These are phyloP conservation scores for Petrea volubilis DNA, from an alignment of 257 asterid genomes.

Conservation along the genomic window DNA sequence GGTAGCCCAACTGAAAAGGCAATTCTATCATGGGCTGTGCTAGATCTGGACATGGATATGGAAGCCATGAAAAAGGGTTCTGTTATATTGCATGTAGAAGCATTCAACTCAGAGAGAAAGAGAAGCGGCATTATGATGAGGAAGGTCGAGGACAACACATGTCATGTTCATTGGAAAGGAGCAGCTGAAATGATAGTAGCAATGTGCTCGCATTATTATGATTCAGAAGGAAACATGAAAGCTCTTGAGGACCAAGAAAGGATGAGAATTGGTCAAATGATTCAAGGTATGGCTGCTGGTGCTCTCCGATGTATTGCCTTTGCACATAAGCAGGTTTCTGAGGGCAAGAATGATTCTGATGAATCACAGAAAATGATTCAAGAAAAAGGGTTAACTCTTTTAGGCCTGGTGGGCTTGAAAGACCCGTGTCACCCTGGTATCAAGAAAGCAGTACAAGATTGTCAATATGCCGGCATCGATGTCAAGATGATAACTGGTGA, in stretches of 20 bases:
- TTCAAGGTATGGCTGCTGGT: slow-evolving; percentile 47
- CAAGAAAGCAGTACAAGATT: slow-evolving; percentile 48
- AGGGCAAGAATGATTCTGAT: not conserved
- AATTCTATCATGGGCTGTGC: slow-evolving; percentile 29
- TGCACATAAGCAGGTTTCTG: slow-evolving; percentile 37
- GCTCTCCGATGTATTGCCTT: slow-evolving; percentile 52
- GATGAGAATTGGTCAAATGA: slow-evolving; percentile 22
- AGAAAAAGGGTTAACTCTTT: slow-evolving; percentile 25
- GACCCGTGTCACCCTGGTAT: slow-evolving; percentile 20
- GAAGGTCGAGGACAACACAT: not conserved
- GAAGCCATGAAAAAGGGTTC: not conserved
- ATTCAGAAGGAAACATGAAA: slow-evolving; percentile 33
- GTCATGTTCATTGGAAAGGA: slow-evolving; percentile 60
- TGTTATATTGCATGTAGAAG: not conserved
- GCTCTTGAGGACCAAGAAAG: slow-evolving; percentile 23
- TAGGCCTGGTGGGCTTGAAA: not conserved
- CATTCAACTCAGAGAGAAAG: slow-evolving; percentile 8
- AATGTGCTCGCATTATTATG: slow-evolving; percentile 44
- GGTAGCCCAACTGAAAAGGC: slow-evolving; percentile 39
- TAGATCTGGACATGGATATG: slow-evolving; percentile 21
- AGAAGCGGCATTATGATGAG: not conserved
- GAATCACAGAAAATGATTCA: slow-evolving; percentile 11
- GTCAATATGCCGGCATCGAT: slow-evolving; percentile 47
- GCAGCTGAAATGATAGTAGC: slow-evolving; percentile 53
- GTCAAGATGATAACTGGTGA: slow-evolving; percentile 63